A percentile compares a stretch with the other conserved stretches of the same genome.
Conservation (phyloP, 108 stramenopile genomes). For the Licmophora abbreviata region DNA sequence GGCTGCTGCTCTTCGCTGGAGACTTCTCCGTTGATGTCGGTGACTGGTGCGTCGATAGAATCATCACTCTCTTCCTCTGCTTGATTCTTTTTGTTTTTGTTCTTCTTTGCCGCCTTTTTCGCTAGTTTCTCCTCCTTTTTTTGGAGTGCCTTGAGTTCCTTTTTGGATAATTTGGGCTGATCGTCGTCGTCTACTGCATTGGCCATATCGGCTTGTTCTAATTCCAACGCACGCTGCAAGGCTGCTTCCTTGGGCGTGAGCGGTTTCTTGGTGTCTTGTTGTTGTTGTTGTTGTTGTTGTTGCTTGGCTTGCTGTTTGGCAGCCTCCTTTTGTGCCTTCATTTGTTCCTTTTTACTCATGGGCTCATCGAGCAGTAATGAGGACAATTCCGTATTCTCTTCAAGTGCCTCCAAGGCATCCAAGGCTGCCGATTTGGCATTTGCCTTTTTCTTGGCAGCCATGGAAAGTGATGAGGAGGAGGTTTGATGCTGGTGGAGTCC, state of each 20-base stretch:
- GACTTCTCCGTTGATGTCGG: constrained; percentile 3
- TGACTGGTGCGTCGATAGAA: constrained; percentile 16
- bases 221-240: constrained; percentile 23
- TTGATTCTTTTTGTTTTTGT: constrained; percentile 18
- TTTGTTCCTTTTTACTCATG: constrained; percentile 32
- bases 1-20: neutral
- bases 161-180: constrained; percentile 30
- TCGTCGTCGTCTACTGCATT: constrained; percentile 13
- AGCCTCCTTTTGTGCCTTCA: constrained; percentile 9
- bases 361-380: constrained; percentile 27
- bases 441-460: no score
- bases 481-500: no score
- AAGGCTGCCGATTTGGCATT: constrained; percentile 41
- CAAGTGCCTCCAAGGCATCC: constrained; percentile 51
- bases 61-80: constrained; percentile 5
- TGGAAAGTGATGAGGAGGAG: no score
- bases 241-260: constrained; percentile 22
- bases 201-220: constrained; percentile 17
- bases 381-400: constrained; percentile 20
- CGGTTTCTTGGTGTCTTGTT: neutral
- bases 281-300: neutral
- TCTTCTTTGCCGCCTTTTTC: constrained; percentile 16
- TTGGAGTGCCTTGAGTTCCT: constrained; percentile 47
- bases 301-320: constrained; percentile 1
- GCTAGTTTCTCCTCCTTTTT: constrained; percentile 26